phyloP scores from a whole-genome alignment of 208 protist genomes.

The Crithidia fasciculata region DNA sequence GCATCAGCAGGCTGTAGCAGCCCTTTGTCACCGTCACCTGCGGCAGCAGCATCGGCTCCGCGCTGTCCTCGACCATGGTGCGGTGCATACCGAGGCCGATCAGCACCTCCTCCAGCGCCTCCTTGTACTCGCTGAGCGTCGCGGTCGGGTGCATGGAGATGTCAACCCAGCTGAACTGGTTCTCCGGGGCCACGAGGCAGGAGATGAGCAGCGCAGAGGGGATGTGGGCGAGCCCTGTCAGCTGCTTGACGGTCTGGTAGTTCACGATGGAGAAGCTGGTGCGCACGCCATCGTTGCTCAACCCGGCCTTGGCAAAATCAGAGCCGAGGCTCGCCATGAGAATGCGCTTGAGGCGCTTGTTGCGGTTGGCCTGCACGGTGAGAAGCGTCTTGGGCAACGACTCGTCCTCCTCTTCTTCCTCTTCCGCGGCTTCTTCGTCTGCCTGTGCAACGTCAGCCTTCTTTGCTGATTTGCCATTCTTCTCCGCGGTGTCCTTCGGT shows the following conservation, averaged over 20 bases:
- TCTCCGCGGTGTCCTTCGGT: not conserved
- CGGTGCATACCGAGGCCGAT: constrained; percentile 56
- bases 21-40: constrained; percentile 63
- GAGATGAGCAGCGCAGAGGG: constrained; percentile 71
- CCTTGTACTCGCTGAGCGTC: constrained; percentile 64
- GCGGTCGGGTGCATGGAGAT: constrained; percentile 72
- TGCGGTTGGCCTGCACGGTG: constrained; percentile 32
- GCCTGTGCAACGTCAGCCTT: not conserved
- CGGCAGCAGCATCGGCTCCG: constrained; percentile 74
- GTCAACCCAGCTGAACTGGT: constrained; percentile 60
- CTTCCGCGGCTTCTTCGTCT: not conserved
- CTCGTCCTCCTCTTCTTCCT: constrained; percentile 1
- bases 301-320: constrained; percentile 55
- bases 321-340: constrained; percentile 55
- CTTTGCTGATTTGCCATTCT: not conserved
- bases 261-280: constrained; percentile 68
- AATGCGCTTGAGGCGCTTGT: constrained; percentile 48
- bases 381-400: constrained; percentile 9
- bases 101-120: constrained; percentile 57
- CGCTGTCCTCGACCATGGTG: constrained; percentile 57
- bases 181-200: constrained; percentile 41
- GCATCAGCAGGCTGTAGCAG: constrained; percentile 65
- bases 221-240: constrained; percentile 58
- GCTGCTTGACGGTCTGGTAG: constrained; percentile 61
- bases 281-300: constrained; percentile 55